These are phyloP conservation scores for Cytidiella melzeri DNA, from an alignment of 768 basidiomycete genomes.

Conservation along the genomic window DNA sequence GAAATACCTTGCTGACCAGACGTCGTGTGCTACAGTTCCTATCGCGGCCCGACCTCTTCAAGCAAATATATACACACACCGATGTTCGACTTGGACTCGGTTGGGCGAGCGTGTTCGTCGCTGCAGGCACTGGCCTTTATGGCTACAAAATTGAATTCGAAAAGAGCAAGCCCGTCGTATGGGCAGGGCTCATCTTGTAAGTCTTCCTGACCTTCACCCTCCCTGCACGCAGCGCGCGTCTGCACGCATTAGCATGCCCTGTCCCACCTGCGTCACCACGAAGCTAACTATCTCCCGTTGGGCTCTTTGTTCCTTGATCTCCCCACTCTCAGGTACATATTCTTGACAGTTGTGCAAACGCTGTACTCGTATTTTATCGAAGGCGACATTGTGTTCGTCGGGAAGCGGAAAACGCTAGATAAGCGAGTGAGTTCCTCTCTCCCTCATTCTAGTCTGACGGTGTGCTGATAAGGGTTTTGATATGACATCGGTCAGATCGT, in stretches of 20 bases:
- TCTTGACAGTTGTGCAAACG: slow-evolving; percentile 66
- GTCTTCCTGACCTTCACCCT: too few species aligned
- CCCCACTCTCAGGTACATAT: slow-evolving; percentile 51
- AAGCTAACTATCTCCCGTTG: slow-evolving; percentile 5
- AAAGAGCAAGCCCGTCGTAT: slow-evolving; percentile 74
- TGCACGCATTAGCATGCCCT: not conserved
- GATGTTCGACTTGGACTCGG: slow-evolving; percentile 85
- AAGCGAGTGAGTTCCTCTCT: slow-evolving; percentile 63
- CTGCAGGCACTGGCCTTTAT: slow-evolving; percentile 76
- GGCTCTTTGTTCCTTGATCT: too few species aligned
- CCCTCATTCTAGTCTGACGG: not conserved
- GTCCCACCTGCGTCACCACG: not conserved
- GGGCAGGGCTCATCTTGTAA: slow-evolving; percentile 72
- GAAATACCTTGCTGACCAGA: not conserved
- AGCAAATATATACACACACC: slow-evolving; percentile 80
- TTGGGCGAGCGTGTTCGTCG: slow-evolving; percentile 80
- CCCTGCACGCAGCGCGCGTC: not conserved
- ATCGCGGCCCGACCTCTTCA: slow-evolving; percentile 75
- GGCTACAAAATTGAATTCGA: slow-evolving; percentile 89
- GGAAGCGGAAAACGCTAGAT: slow-evolving; percentile 84
- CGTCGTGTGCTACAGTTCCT: slow-evolving; percentile 53
- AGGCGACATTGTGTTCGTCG: slow-evolving; percentile 78
- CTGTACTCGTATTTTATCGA: slow-evolving; percentile 86
- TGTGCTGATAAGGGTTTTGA: not conserved
- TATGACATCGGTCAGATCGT: slow-evolving; percentile 54